A percentile compares a stretch with the other conserved stretches of the same genome.
phyloP scores from a whole-genome alignment of 345 rosid species.

The Raphanus sativus region DNA sequence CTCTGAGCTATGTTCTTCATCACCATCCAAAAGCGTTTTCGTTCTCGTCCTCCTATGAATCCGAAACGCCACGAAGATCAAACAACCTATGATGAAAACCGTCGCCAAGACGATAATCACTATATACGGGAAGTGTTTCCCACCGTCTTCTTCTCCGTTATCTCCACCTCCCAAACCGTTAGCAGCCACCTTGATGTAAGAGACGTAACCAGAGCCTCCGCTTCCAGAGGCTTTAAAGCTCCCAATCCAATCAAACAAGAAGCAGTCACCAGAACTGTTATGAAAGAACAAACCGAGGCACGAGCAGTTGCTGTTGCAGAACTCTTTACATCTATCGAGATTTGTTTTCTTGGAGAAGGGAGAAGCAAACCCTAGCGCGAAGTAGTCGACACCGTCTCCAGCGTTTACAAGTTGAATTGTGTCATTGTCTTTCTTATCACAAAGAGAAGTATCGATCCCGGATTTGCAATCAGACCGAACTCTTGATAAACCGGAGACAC shows the following conservation, averaged over 20 bases:
- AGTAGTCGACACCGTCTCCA: slow-evolving; percentile 59
- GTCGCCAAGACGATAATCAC: slow-evolving; percentile 56
- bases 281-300: slow-evolving; percentile 74
- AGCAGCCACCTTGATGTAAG: slow-evolving; percentile 61
- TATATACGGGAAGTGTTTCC: slow-evolving; percentile 49
- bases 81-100: slow-evolving; percentile 43
- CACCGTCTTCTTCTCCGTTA: slow-evolving; percentile 40
- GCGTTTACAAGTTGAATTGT: slow-evolving; percentile 51
- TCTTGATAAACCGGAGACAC: slow-evolving; percentile 53
- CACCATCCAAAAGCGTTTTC: slow-evolving; percentile 43
- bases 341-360: slow-evolving; percentile 51
- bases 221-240: slow-evolving; percentile 48
- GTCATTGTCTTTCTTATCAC: slow-evolving; percentile 31
- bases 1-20: slow-evolving; percentile 52
- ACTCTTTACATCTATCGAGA: slow-evolving; percentile 63
- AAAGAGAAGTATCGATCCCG: slow-evolving; percentile 52
- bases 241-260: slow-evolving; percentile 68
- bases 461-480: slow-evolving; percentile 48
- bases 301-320: slow-evolving; percentile 70
- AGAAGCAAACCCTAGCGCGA: slow-evolving; percentile 55
- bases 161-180: slow-evolving; percentile 24
- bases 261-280: slow-evolving; percentile 70
- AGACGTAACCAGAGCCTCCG: slow-evolving; percentile 41
- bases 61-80: slow-evolving; percentile 51
- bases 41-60: slow-evolving; percentile 41